Percentiles rank a stretch among this genome's conserved stretches.
Conservation (phyloP, 208 protist species). For the Lotmaria passim region DNA sequence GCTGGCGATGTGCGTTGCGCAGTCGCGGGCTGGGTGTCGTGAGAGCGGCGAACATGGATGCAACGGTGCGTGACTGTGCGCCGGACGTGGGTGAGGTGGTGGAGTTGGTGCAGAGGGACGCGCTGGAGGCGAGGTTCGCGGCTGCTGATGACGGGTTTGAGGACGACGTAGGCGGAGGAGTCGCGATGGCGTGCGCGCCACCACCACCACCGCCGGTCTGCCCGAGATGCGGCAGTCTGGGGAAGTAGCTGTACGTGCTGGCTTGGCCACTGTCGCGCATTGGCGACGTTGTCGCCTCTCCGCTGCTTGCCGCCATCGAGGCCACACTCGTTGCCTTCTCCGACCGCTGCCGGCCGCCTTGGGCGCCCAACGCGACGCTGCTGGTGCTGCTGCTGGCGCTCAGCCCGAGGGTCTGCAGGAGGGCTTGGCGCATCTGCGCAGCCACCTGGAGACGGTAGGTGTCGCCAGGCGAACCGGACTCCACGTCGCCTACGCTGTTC, state of each 20-base stretch:
- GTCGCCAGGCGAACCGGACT: background rate
- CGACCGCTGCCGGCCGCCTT: background rate
- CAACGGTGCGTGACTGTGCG: constrained; percentile 7
- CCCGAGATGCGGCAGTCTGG: background rate
- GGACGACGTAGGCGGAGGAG: constrained; percentile 5
- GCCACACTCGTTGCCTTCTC: constrained; percentile 9
- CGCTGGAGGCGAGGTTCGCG: constrained; percentile 11
- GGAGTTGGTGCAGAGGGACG: constrained; percentile 16
- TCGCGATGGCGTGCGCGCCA: constrained; percentile 8
- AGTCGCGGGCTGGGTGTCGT: constrained; percentile 1
- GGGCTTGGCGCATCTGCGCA: constrained; percentile 17
- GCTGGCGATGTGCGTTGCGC: background rate
- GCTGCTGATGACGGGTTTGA: constrained; percentile 4
- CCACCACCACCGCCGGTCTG: background rate
- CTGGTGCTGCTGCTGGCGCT: background rate
- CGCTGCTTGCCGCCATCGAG: constrained; percentile 8
- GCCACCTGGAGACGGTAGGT: constrained; percentile 9
- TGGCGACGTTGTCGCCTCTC: constrained; percentile 3
- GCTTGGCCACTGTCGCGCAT: constrained; percentile 4
- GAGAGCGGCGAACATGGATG: constrained; percentile 14
- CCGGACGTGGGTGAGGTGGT: constrained; percentile 10
- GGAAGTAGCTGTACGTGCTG: constrained; percentile 7
- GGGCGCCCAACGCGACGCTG: background rate
- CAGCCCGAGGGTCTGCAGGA: constrained; percentile 16
- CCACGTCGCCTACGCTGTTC: constrained; percentile 13